Percentiles rank a stretch among this genome's conserved stretches.
Evolutionary conservation across 164 flowering plant genomes (phyloP).

Genomic region (Paratinospora sagittata): DNA sequence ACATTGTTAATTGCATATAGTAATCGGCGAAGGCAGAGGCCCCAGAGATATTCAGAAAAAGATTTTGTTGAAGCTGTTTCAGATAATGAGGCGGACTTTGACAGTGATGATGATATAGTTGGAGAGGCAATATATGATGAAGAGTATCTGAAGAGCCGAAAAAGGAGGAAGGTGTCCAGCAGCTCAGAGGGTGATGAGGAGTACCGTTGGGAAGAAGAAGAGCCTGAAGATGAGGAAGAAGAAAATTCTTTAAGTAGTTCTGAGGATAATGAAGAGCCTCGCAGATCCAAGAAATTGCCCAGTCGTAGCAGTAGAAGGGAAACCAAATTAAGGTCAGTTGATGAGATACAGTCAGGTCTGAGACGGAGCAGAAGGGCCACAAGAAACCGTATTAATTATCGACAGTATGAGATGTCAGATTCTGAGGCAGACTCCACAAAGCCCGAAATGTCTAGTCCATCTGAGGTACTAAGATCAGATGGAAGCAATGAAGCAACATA

Average conservation of each 20-base stretch:
- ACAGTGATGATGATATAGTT: slow-evolving; percentile 94
- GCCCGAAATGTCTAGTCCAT: slow-evolving; percentile 37
- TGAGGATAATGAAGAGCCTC: slow-evolving; percentile 67
- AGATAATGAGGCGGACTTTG: slow-evolving; percentile 69
- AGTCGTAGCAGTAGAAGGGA: slow-evolving; percentile 59
- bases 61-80: slow-evolving; percentile 81
- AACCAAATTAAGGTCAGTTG: slow-evolving; percentile 65
- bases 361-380: slow-evolving; percentile 91
- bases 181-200: slow-evolving; percentile 98
- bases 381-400: slow-evolving; percentile 69
- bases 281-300: slow-evolving; percentile 39
- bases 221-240: slow-evolving; percentile 84
- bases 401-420: slow-evolving; percentile 70
- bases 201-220: slow-evolving; percentile 75
- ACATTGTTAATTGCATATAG: slow-evolving; percentile 25
- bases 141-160: slow-evolving; percentile 68
- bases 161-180: slow-evolving; percentile 58
- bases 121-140: slow-evolving; percentile 99
- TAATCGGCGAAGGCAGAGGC: slow-evolving; percentile 74
- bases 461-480: slow-evolving; percentile 40
- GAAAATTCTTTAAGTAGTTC: slow-evolving; percentile 53
- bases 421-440: slow-evolving; percentile 68
- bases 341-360: slow-evolving; percentile 66
- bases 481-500: slow-evolving; percentile 47
- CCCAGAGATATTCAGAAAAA: slow-evolving; percentile 73